A percentile compares a stretch with the other conserved stretches of the same genome.
These are phyloP conservation scores for Hericium rajendrae DNA, from an alignment of 768 basidiomycete species.

Conservation along the genomic window DNA sequence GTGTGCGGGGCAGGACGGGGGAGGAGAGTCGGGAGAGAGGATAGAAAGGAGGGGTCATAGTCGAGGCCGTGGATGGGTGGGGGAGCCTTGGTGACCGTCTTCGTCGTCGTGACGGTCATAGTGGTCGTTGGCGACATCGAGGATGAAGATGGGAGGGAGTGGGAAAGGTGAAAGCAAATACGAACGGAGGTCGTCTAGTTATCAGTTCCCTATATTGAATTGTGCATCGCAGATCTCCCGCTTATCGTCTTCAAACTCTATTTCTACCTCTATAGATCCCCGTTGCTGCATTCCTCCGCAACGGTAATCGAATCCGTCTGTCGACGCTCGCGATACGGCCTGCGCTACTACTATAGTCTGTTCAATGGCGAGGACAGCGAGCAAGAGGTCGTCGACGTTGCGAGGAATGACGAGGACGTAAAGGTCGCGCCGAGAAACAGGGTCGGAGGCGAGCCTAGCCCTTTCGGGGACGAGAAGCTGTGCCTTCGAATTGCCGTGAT, in stretches of 20 bases:
- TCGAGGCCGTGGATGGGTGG: constrained; percentile 13
- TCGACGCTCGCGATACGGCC: no score
- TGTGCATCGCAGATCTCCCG: neutral
- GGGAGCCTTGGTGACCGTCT: neutral
- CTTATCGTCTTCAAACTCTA: neutral
- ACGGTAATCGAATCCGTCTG: no score
- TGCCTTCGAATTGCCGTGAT: no score
- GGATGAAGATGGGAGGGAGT: neutral
- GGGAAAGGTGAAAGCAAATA: neutral
- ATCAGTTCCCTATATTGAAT: neutral
- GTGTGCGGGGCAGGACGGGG: constrained; percentile 27
- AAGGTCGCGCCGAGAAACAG: no score
- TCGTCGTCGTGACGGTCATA: neutral
- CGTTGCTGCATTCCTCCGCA: no score
- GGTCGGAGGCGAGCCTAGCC: no score
- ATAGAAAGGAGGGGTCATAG: constrained; percentile 17
- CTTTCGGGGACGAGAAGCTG: no score
- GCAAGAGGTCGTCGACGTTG: no score
- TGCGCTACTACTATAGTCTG: no score
- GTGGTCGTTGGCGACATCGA: neutral
- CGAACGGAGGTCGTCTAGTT: neutral
- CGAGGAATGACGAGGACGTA: no score
- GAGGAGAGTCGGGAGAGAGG: constrained; percentile 21
- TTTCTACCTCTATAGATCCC: neutral
- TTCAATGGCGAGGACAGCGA: no score